phyloP scores from a whole-genome alignment of 805 yeast genomes.

The Schizosaccharomyces osmophilus region DNA sequence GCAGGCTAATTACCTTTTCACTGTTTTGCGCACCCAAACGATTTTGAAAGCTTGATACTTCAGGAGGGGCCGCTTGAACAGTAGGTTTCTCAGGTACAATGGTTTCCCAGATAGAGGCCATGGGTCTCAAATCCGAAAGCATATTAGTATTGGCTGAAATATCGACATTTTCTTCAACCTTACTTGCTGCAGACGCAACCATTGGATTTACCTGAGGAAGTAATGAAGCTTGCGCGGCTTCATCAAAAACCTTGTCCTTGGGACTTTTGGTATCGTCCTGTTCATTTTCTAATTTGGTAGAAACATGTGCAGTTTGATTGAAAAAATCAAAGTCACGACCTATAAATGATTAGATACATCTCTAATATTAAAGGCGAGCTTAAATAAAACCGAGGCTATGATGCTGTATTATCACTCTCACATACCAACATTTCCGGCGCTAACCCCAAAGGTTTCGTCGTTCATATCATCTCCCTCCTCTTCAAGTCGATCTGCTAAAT shows the following conservation, averaged over 20 bases:
- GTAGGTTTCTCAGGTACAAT: constrained; percentile 11
- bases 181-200: neutral
- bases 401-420: neutral
- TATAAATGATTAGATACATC: constrained; percentile 11
- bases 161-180: constrained; percentile 16
- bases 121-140: constrained; percentile 27
- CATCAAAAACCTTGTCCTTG: too few species aligned
- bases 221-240: neutral
- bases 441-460: constrained; percentile 51
- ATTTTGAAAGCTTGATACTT: constrained; percentile 4
- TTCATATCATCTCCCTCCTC: constrained; percentile 60
- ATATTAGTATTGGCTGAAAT: neutral
- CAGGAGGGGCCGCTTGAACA: constrained; percentile 3
- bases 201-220: neutral
- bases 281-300: constrained; percentile 11
- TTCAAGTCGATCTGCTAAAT: constrained; percentile 37
- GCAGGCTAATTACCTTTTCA: constrained; percentile 37
- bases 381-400: neutral
- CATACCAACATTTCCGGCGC: constrained; percentile 18
- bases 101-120: constrained; percentile 46
- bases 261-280: neutral
- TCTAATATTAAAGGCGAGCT: neutral
- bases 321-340: constrained; percentile 39
- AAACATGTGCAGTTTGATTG: constrained; percentile 14
- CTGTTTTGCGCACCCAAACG: neutral